These are phyloP conservation scores for Pseudoscleropodium purum DNA, from an alignment of 225 moss, liverwort and hornwort species.

Conservation along the genomic window DNA sequence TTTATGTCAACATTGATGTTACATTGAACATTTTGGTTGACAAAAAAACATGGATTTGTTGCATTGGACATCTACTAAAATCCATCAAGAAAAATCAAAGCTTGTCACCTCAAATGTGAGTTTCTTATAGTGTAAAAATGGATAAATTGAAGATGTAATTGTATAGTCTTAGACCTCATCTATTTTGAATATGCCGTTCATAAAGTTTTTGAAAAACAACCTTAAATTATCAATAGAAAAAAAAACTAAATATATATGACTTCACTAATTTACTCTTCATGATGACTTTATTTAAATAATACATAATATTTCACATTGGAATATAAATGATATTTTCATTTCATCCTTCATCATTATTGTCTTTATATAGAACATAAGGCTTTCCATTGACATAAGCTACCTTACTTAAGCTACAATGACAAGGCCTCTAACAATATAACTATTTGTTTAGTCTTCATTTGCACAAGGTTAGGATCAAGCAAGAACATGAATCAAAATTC, in stretches of 20 bases:
- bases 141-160: not conserved
- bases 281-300: not conserved
- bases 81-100: too few relatives aligned
- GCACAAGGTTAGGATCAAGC: not conserved
- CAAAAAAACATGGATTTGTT: too few relatives aligned
- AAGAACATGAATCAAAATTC: not conserved
- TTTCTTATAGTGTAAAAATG: not conserved
- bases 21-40: too few relatives aligned
- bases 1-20: too few relatives aligned
- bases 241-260: not conserved
- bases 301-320: not conserved
- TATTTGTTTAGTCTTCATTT: not conserved
- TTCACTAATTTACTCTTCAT: not conserved
- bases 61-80: too few relatives aligned
- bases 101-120: too few relatives aligned
- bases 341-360: not conserved
- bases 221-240: not conserved
- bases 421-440: rapidly evolving
- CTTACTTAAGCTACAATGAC: not conserved
- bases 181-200: not conserved
- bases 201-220: not conserved
- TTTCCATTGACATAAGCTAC: not conserved
- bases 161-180: not conserved
- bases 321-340: not conserved
- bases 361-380: not conserved